A percentile compares a stretch with the other conserved stretches of the same genome.
Evolutionary conservation across 2,329 filamentous ascomycete species (phyloP).

Genomic region (Gnomoniopsis smithogilvyi): DNA sequence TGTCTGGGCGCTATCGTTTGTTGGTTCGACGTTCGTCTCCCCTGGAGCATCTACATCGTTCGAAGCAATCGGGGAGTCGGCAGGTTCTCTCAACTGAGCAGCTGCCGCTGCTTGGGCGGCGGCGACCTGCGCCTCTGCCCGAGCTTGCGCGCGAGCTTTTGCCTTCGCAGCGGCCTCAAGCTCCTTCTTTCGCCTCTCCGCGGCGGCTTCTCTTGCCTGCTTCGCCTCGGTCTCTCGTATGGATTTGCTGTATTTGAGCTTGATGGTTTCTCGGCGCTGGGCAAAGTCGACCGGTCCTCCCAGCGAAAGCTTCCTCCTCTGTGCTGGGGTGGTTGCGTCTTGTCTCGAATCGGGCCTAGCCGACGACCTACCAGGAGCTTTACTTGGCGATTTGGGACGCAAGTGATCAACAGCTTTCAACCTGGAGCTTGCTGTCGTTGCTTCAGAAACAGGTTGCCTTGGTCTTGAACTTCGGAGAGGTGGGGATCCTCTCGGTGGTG

Average conservation of each 20-base stretch:
- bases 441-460: constrained; percentile 73
- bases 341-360: constrained; percentile 29
- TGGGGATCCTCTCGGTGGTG: constrained; percentile 72
- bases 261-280: constrained; percentile 75
- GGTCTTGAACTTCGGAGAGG: constrained; percentile 77
- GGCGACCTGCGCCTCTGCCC: constrained; percentile 27
- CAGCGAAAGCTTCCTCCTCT: constrained; percentile 56
- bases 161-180: constrained; percentile 43
- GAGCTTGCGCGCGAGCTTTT: constrained; percentile 36
- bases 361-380: constrained; percentile 27
- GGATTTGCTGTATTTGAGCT: constrained; percentile 82
- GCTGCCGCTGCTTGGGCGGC: constrained; percentile 21
- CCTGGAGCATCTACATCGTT: constrained; percentile 1
- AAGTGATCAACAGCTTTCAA: constrained; percentile 55
- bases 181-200: constrained; percentile 51
- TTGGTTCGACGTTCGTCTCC: constrained; percentile 5
- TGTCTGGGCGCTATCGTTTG: constrained; percentile 14
- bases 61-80: not conserved
- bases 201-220: constrained; percentile 51
- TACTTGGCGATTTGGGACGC: constrained; percentile 45
- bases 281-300: constrained; percentile 77
- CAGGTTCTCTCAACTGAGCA: constrained; percentile 4
- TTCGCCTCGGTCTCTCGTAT: constrained; percentile 68
- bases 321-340: constrained; percentile 32
- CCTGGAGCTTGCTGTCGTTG: constrained; percentile 68